Evolutionary conservation across 257 asterid species (phyloP), one percentile per base, ranked within the genome.

Genomic region (Solanum phureja): DNA sequence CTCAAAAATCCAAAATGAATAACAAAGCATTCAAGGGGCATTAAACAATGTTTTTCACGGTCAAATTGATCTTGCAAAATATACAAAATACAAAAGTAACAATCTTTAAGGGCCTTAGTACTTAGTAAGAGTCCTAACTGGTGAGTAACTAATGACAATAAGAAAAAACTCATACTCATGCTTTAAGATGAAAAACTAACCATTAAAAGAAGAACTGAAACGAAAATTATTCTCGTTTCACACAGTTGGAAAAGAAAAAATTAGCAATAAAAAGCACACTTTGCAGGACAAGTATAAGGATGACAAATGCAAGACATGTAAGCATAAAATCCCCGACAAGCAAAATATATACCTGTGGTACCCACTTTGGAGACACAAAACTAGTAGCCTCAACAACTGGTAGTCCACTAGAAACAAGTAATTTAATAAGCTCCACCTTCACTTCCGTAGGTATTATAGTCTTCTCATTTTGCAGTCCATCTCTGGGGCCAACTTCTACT

Each of bases 311-410:
- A 82, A 49, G 27, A 82, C 8, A 49, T 2, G 4, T 10, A 82
- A 49, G 40, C 69, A 82, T 29, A 82, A 82, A 18, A 82, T 49
- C 29, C 19, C 19, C 31, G 34, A 87, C 42, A 62, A 82, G 34
- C 34, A 62, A 66, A 24, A 24, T 21, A 9, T 49, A 86, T 89
- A 95, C 99, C 98, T 96, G 98, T 42, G 98, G 99, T 76, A 96
- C 98, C 98, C 99, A 96, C 93, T 95, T 96, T 87, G 97, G 98
- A 24, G 99, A 96, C 90, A 96, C 98, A 90, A 96, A 95, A 90
- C 99, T 95, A 75, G 98, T 95, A 42, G 99, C 98, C 90, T 96
- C 99, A 35, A 96, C 93, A 85, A 94, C 96, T 85, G 97, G 88
- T 90, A 96, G 87, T 64, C 98, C 98, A 52, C 98, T 93, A 92